Conservation (phyloP, 106 monocot species). For the Phalaenopsis equestris region DNA sequence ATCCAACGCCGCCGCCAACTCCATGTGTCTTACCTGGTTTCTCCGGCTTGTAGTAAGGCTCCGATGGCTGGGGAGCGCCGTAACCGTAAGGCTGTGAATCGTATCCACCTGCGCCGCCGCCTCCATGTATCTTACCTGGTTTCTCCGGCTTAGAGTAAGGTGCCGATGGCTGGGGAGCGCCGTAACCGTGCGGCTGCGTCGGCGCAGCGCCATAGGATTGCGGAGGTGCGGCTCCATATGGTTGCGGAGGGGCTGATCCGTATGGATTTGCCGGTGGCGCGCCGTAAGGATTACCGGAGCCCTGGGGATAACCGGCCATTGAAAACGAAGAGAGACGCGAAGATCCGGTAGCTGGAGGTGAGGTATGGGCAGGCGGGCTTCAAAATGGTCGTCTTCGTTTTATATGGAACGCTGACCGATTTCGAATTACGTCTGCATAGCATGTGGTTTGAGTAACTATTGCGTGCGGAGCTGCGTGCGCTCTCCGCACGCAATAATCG, state of each 20-base stretch:
- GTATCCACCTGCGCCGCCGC: too few species aligned
- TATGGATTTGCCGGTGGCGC: constrained; percentile 15
- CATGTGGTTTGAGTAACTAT: too few species aligned
- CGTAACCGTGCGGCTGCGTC: not conserved
- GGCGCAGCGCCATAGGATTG: not conserved
- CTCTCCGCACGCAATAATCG: too few species aligned
- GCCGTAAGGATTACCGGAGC: constrained; percentile 14
- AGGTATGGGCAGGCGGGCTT: too few species aligned
- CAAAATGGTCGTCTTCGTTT: too few species aligned
- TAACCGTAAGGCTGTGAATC: not conserved
- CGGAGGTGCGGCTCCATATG: constrained; percentile 1
- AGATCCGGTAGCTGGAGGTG: not conserved
- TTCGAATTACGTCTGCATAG: too few species aligned
- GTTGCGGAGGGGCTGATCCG: constrained; percentile 1
- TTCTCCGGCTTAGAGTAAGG: not conserved
- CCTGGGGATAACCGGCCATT: constrained; percentile 5
- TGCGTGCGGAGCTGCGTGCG: too few species aligned
- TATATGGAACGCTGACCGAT: too few species aligned
- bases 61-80: not conserved
- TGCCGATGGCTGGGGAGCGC: not conserved
- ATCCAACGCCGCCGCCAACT: not conserved
- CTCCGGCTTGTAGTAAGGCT: not conserved
- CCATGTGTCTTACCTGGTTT: not conserved
- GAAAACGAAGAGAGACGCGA: not conserved
- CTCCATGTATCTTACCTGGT: not conserved